Evolutionary conservation across 148 eudicot genomes (phyloP), one percentile per base, ranked within the genome.

Genomic region (Euryodendron excelsum): DNA sequence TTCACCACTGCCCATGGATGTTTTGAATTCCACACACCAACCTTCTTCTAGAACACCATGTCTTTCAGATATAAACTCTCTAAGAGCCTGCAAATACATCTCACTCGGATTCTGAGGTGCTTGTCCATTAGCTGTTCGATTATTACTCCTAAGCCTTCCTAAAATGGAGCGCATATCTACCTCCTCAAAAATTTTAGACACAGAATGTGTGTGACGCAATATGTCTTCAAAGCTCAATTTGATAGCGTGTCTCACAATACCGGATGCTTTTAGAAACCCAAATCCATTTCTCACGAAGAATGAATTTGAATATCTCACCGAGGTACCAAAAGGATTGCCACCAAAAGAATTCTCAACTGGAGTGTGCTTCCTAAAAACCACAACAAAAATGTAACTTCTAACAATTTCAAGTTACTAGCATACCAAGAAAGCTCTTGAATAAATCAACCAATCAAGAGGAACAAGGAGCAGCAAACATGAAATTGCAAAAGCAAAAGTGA

Each of bases 21-120:
- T 80, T 65, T 73, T 84, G 67, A 85, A 83, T 74, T 84, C 87
- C 39, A 85, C 91, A 69, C 50, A 75, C 93, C 90, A 90, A 64
- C 90, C 87, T 76, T 88, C 84, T 71, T 79, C 83, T 48, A 88
- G 64, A 45, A 79, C 82, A 33, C 88, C 91, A 80, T 79, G 80
- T 66, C 86, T 86, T 77, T 78, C 81, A 74, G 78, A 75, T 69
- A 90, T 77, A 77, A 82, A 88, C 50, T 84, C 87, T 76, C 80
- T 86, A 76, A 88, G 91, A 67, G 89, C 81, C 84, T 85, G 83
- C 84, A 88, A 72, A 76, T 82, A 56, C 61, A 69, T 81, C 82
- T 84, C 80, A 63, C 69, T 79, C 60, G 79, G 76, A 75, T 82
- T 79, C 79, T 76, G 83, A 72, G 67, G 63, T 39, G 83, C 84